Evolutionary conservation across 805 yeast genomes (phyloP), one percentile per base, ranked within the genome.

Genomic region (Suhomyces sp.): DNA sequence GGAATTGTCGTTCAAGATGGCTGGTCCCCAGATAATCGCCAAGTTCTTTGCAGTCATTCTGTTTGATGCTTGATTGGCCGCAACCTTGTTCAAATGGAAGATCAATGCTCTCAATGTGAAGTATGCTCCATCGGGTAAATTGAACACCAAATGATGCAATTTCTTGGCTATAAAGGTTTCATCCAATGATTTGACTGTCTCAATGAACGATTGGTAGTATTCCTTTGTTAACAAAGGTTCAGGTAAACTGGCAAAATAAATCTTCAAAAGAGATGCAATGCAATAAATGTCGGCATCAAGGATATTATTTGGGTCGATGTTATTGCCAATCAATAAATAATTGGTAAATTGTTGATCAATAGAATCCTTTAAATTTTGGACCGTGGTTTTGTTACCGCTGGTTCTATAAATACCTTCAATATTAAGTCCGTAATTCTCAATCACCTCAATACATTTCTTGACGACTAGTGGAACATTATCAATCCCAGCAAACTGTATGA

Each of bases 21-120:
- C 85, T 13, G 96, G 95, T 0, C 97, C 96, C 98, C 98, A 93
- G 24, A 91, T 88, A 25, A 87, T 86, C 30, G 95, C 86, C 49
- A 93, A 60, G 40, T 84, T 82, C 51, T 82, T 81, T 39, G 81
- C 71, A 30, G 79, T 79, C 98, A 93, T 93, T 54, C 93, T 74
- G 55, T 88, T 88, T 22, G 61, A 48, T 14, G 70, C 70, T 50
- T 80, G 81, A 37, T 79, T 70, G 19, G 74, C 72, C 24, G 82
- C 77, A 10, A 93, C 81, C 37, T 82, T 76, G 43, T 82, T 79
- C 42, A 93, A 74, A 58, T 93, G 99, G 71, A 91, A 87, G 2
- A 90, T 66, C 46, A 93, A 65, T 22, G 87, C 79, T 46, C 97
- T 70, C 47, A 93, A 70, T 0, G 98, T 90, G 70, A 95, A 90